Conservation (phyloP, 192 early-diverging fungal species). For the Lobulomyces angularis region DNA sequence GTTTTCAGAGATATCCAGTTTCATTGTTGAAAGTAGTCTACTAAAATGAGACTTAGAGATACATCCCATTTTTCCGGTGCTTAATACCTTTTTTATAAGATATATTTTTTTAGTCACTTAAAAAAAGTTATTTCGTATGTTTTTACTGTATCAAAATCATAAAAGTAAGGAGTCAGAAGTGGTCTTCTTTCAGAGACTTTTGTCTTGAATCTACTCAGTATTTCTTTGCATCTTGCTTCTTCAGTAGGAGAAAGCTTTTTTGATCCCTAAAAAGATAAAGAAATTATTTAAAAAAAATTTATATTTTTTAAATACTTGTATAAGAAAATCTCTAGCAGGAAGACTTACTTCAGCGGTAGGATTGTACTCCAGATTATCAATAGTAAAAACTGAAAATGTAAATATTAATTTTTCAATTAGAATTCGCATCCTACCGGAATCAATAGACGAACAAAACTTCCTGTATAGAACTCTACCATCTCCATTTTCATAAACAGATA, state of each 20-base stretch:
- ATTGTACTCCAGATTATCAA: slow-evolving; percentile 31
- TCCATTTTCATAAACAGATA: slow-evolving; percentile 17
- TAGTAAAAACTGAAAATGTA: slow-evolving; percentile 36
- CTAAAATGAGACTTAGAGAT: slow-evolving; percentile 43
- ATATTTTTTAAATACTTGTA: slow-evolving; percentile 16
- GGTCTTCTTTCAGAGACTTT: slow-evolving; percentile 27
- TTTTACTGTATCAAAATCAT: slow-evolving; percentile 35
- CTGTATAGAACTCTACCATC: slow-evolving; percentile 30
- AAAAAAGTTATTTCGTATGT: neutral
- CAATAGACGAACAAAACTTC: slow-evolving; percentile 27
- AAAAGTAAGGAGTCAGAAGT: slow-evolving; percentile 33
- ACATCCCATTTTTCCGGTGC: slow-evolving; percentile 22
- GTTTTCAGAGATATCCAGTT: slow-evolving; percentile 29
- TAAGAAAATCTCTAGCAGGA: slow-evolving; percentile 26
- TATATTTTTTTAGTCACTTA: neutral
- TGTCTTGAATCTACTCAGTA: slow-evolving; percentile 18
- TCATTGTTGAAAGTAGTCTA: slow-evolving; percentile 29
- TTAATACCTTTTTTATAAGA: slow-evolving; percentile 14
- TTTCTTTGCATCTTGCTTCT: slow-evolving; percentile 23
- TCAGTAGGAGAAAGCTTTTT: slow-evolving; percentile 27
- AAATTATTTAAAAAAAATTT: no score
- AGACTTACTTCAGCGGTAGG: slow-evolving; percentile 29
- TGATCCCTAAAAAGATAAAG: slow-evolving; percentile 13
- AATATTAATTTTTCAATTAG: neutral
- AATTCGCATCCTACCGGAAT: slow-evolving; percentile 19